Evolutionary conservation across 257 asterid species (phyloP).

Genomic region (Solanum lignicaule): DNA sequence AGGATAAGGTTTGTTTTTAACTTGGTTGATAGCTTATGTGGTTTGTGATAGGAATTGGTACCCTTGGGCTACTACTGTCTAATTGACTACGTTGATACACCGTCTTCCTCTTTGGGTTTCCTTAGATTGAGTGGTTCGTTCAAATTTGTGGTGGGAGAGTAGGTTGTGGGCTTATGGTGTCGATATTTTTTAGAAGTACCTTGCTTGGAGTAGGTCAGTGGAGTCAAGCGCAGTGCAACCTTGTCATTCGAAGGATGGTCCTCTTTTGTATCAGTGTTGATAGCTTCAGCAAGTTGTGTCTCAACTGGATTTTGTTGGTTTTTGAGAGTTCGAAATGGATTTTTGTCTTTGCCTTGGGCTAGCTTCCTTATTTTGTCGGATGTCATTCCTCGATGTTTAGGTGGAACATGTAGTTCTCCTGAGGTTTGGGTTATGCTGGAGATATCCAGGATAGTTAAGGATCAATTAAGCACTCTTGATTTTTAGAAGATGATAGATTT

Average conservation of each 20-base stretch:
- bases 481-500: neutral
- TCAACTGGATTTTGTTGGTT: neutral
- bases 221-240: no score
- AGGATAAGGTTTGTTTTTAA: neutral
- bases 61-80: neutral
- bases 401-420: neutral
- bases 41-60: neutral
- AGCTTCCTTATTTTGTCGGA: neutral
- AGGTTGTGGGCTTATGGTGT: no score
- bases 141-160: no score
- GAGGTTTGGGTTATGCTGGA: neutral
- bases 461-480: neutral
- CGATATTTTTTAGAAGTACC: no score
- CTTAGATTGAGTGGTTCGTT: neutral
- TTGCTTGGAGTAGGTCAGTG: no score
- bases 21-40: neutral
- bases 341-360: neutral
- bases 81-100: neutral
- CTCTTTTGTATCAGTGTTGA: no score
- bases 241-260: no score
- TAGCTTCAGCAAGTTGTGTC: neutral
- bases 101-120: neutral
- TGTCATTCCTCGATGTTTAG: neutral
- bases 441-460: neutral
- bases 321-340: neutral